A percentile compares a stretch with the other conserved stretches of the same genome.
phyloP scores from a whole-genome alignment of 805 yeast genomes.

The Saturnispora sekii region DNA sequence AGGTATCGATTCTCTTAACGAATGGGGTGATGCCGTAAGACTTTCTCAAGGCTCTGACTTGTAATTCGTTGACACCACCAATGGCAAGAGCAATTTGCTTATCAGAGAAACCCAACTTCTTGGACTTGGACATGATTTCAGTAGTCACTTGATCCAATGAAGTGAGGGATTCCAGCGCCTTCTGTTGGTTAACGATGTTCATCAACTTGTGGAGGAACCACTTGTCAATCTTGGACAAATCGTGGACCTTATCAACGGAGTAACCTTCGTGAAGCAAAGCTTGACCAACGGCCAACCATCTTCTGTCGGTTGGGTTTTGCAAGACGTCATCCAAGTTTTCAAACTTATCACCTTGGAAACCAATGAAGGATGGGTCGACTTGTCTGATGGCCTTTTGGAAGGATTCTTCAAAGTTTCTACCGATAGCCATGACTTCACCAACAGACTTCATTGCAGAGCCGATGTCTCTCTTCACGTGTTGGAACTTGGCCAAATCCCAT shows the following conservation, averaged over 20 bases:
- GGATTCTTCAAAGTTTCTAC: slow-evolving; percentile 95
- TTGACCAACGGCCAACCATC: slow-evolving; percentile 98
- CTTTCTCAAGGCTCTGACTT: slow-evolving; percentile 76
- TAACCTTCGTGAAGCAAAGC: slow-evolving; percentile 88
- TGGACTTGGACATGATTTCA: slow-evolving; percentile 68
- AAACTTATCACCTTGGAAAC: slow-evolving; percentile 79
- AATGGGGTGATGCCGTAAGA: slow-evolving; percentile 76
- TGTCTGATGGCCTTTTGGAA: slow-evolving; percentile 97
- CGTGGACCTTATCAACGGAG: slow-evolving; percentile 86
- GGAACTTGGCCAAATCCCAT: slow-evolving; percentile 96
- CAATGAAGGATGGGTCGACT: slow-evolving; percentile 82
- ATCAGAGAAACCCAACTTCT: slow-evolving; percentile 92
- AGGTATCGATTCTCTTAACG: slow-evolving; percentile 93
- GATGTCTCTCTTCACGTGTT: slow-evolving; percentile 78
- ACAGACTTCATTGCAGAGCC: slow-evolving; percentile 97
- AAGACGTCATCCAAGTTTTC: slow-evolving; percentile 72
- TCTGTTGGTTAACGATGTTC: slow-evolving; percentile 88
- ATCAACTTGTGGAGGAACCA: slow-evolving; percentile 91
- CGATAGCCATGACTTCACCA: slow-evolving; percentile 98
- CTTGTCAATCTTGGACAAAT: slow-evolving; percentile 83
- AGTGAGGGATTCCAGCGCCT: slow-evolving; percentile 59
- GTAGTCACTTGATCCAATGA: slow-evolving; percentile 50
- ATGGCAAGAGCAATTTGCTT: slow-evolving; percentile 80
- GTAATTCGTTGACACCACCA: slow-evolving; percentile 55
- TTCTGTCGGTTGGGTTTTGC: slow-evolving; percentile 85